phyloP scores from a whole-genome alignment of 2,329 filamentous ascomycete species.

The Sclerotinia glacialis region DNA sequence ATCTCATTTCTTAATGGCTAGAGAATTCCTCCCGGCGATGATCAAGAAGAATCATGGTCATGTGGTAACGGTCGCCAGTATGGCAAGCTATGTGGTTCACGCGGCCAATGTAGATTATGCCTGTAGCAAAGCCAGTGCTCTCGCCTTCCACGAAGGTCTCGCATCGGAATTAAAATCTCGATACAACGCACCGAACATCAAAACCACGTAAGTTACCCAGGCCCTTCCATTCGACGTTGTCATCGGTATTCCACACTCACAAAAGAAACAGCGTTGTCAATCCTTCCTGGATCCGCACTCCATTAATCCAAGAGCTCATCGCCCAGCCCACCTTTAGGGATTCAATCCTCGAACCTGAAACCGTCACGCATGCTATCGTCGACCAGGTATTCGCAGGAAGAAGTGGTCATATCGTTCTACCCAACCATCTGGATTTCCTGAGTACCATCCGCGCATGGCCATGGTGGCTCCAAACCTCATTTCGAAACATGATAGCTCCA shows the following conservation, averaged over 20 bases:
- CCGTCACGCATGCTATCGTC: constrained; percentile 60
- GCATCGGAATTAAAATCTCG: constrained; percentile 53
- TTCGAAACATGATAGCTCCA: constrained; percentile 30
- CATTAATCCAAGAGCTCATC: constrained; percentile 54
- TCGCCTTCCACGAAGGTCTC: constrained; percentile 67
- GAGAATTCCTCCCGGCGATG: constrained; percentile 67
- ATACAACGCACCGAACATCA: constrained; percentile 62
- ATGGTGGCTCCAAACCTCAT: constrained; percentile 30
- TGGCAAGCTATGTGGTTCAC: constrained; percentile 30
- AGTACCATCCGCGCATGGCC: constrained; percentile 35
- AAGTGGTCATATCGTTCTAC: constrained; percentile 53
- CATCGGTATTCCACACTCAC: constrained; percentile 11
- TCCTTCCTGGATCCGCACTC: constrained; percentile 58
- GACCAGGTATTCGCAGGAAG: constrained; percentile 55
- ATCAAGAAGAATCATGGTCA: constrained; percentile 64
- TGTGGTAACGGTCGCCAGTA: constrained; percentile 64
- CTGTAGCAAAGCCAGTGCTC: constrained; percentile 62
- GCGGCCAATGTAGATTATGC: constrained; percentile 57
- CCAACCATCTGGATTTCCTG: constrained; percentile 36
- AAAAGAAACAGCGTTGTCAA: constrained; percentile 52
- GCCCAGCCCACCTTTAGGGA: constrained; percentile 49
- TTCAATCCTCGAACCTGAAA: constrained; percentile 55
- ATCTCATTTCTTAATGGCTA: constrained; percentile 61
- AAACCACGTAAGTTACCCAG: constrained; percentile 41
- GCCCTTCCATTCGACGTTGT: background rate